These are phyloP conservation scores for Rhododendron ferrugineum DNA, from an alignment of 148 eudicot species.

Conservation along the genomic window DNA sequence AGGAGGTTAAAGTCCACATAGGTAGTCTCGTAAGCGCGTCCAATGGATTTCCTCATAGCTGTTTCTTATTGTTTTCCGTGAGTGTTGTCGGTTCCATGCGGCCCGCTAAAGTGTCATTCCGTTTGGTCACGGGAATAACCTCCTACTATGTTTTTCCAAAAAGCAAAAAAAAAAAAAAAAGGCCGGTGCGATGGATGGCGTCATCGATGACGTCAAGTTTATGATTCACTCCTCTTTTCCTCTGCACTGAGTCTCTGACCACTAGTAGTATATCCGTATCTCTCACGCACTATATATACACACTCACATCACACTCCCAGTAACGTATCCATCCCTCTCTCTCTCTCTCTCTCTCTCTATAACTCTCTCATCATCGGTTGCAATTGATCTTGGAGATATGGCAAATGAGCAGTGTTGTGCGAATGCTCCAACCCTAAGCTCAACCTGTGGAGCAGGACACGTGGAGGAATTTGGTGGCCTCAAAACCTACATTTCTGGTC, in stretches of 20 bases:
- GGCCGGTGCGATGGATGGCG: not conserved
- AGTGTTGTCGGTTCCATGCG: no score
- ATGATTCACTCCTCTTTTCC: not conserved
- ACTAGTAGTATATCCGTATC: not conserved
- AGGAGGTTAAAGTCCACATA: no score
- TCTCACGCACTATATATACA: not conserved
- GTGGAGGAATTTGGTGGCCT: not conserved
- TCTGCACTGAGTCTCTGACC: not conserved
- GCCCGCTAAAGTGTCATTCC: no score
- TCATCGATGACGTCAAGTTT: not conserved
- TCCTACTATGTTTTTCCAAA: no score
- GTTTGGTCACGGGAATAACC: no score
- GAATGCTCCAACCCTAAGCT: not conserved
- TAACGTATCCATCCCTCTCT: not conserved
- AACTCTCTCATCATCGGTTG: not conserved
- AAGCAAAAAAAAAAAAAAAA: no score
- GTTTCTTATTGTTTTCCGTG: no score
- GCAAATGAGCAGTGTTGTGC: not conserved
- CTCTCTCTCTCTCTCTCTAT: not conserved
- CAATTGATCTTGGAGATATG: not conserved
- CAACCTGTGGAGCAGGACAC: constrained; percentile 1
- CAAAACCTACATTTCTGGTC: not conserved
- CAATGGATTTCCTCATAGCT: no score
- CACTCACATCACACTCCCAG: not conserved
- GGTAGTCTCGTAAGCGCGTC: no score